Percentiles rank a stretch among this genome's conserved stretches.
Evolutionary conservation across 768 basidiomycete species (phyloP).

Genomic region (Mycena indigotica): DNA sequence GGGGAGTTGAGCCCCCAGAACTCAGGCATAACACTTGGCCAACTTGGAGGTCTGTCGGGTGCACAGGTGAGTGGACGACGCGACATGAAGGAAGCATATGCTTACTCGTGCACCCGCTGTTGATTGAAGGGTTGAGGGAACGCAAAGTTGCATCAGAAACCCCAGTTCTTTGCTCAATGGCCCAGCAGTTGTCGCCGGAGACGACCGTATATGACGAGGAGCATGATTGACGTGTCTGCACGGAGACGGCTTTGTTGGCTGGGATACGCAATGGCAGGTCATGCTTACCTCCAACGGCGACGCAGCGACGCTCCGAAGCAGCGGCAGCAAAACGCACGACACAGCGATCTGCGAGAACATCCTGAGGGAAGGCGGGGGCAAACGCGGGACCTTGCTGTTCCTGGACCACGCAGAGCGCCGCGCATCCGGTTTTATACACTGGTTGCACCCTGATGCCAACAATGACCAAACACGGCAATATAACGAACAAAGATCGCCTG

Average conservation of each 20-base stretch:
- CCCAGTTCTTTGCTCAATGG: conserved; percentile 5
- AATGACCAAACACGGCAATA: too few species aligned
- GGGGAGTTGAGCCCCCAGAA: neutral
- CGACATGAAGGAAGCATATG: too few species aligned
- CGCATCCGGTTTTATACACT: too few species aligned
- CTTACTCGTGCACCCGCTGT: conserved; percentile 17
- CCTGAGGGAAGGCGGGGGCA: too few species aligned
- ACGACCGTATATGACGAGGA: conserved; percentile 11
- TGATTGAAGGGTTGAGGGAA: conserved; percentile 13
- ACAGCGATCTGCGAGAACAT: too few species aligned
- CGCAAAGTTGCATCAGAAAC: conserved; percentile 12
- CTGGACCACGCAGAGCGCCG: too few species aligned
- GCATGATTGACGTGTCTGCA: neutral
- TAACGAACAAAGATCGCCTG: too few species aligned
- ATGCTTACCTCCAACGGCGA: neutral
- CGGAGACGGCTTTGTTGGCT: neutral
- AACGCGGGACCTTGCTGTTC: too few species aligned
- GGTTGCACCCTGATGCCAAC: too few species aligned
- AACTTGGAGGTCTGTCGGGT: conserved; percentile 3
- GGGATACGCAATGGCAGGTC: neutral
- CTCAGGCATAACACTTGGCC: conserved; percentile 8
- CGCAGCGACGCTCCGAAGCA: too few species aligned
- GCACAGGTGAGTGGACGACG: too few species aligned
- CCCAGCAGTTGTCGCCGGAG: conserved; percentile 13
- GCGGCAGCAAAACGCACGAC: too few species aligned